Percentiles rank a stretch among this genome's conserved stretches.
Conservation (phyloP, 2,329 filamentous ascomycete species). For the Trichoderma pleuroti region DNA sequence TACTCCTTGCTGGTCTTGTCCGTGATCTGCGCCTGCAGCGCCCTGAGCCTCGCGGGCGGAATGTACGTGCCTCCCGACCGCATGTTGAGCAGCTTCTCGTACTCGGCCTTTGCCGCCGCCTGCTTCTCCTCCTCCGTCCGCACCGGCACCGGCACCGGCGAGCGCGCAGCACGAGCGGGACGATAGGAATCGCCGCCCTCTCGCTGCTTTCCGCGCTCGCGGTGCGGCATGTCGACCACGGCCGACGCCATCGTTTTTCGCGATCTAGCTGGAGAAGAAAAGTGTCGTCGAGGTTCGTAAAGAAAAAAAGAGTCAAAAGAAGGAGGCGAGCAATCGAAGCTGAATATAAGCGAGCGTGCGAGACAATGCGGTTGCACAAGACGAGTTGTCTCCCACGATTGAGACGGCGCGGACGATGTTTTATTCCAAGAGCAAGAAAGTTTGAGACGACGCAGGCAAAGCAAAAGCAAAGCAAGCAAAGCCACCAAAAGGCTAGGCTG, state of each 20-base stretch:
- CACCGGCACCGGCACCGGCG: conserved; percentile 38
- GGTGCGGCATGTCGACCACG: conserved; percentile 40
- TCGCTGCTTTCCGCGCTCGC: conserved; percentile 35
- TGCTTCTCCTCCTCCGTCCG: conserved; percentile 79
- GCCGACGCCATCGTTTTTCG: conserved; percentile 43
- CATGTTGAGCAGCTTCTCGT: conserved; percentile 87
- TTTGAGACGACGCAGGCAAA: not conserved
- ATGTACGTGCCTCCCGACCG: conserved; percentile 96
- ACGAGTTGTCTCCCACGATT: not conserved
- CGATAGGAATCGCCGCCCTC: conserved; percentile 46
- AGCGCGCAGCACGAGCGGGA: conserved; percentile 36
- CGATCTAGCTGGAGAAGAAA: not conserved
- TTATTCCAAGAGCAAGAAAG: not conserved
- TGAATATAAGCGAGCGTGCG: not conserved
- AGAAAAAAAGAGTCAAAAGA: not conserved
- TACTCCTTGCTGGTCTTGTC: conserved; percentile 96
- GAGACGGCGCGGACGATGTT: conserved; percentile 4
- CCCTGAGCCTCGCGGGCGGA: conserved; percentile 82
- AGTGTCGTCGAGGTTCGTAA: not conserved
- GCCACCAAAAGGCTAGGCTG: not conserved
- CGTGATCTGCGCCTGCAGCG: conserved; percentile 92
- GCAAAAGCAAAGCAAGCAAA: not conserved
- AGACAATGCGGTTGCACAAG: not conserved
- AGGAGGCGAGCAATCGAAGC: not conserved
- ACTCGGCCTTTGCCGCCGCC: conserved; percentile 84